phyloP scores from a whole-genome alignment of 2,329 filamentous ascomycete genomes.

The Penicillium sp. region DNA sequence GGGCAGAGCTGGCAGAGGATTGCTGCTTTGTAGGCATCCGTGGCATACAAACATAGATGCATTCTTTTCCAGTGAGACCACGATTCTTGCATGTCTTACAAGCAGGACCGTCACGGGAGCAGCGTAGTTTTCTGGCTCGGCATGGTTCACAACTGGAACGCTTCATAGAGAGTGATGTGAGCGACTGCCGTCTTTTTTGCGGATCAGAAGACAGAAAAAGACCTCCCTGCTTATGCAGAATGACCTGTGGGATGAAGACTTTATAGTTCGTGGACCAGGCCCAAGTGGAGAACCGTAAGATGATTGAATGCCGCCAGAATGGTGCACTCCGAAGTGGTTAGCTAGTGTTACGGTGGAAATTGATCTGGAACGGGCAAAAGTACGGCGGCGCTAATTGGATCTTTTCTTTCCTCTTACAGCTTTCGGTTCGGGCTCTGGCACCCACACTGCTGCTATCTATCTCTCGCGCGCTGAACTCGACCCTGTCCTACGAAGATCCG shows the following conservation, averaged over 20 bases:
- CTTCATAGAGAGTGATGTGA: no score
- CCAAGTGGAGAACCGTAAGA: no score
- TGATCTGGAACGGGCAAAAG: slow-evolving; percentile 12
- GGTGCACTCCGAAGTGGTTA: slow-evolving; percentile 93
- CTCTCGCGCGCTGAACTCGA: slow-evolving; percentile 91
- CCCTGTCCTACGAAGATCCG: slow-evolving; percentile 96
- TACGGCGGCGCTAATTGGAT: slow-evolving; percentile 24
- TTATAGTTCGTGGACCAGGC: no score
- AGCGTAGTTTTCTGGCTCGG: background rate
- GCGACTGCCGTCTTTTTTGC: no score
- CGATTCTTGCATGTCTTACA: background rate
- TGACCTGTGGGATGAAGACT: no score
- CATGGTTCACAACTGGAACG: background rate
- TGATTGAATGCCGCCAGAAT: slow-evolving; percentile 51
- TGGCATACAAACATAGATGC: background rate
- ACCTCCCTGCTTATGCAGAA: no score
- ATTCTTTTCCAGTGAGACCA: background rate
- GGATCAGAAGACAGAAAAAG: background rate
- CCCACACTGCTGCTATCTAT: slow-evolving; percentile 97
- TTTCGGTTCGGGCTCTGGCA: slow-evolving; percentile 93
- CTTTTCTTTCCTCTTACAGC: slow-evolving; percentile 48
- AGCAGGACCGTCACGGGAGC: background rate
- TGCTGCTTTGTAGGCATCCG: background rate
- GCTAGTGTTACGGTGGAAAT: slow-evolving; percentile 56
- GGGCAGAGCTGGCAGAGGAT: background rate